Conservation (phyloP, 306 rosid species). For the Arachis hypogaea region DNA sequence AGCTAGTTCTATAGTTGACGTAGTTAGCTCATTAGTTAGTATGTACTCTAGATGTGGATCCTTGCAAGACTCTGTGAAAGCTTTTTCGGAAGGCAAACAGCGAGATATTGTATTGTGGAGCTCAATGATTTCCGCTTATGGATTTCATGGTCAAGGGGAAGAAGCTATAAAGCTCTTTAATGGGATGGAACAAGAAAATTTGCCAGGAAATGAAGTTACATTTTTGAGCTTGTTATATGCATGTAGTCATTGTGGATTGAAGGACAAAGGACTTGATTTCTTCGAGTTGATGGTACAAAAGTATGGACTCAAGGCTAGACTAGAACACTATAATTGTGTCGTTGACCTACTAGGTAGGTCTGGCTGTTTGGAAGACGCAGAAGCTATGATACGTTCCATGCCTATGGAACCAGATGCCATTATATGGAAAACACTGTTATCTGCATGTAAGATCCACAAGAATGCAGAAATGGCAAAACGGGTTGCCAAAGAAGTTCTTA, state of each 20-base stretch:
- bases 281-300: constrained; percentile 69
- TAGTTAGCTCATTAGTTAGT: constrained; percentile 72
- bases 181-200: constrained; percentile 63
- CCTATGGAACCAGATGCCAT: constrained; percentile 76
- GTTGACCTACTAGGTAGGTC: constrained; percentile 86
- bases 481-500: constrained; percentile 74
- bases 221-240: constrained; percentile 91
- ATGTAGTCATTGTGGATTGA: constrained; percentile 85
- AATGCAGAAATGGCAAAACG: constrained; percentile 71
- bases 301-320: constrained; percentile 64
- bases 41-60: constrained; percentile 91
- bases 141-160: constrained; percentile 85
- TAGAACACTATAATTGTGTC: constrained; percentile 86
- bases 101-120: constrained; percentile 77
- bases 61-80: constrained; percentile 73
- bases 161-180: constrained; percentile 74
- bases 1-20: constrained; percentile 60
- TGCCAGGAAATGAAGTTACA: constrained; percentile 79
- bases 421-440: constrained; percentile 86
- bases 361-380: constrained; percentile 83
- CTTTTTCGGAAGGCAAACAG: constrained; percentile 60
- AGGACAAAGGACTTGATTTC: constrained; percentile 70
- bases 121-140: constrained; percentile 88
- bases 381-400: constrained; percentile 77
- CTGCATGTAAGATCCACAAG: constrained; percentile 88